Conservation (phyloP, 768 basidiomycete genomes). For the Lactarius pseudohatsudake region DNA sequence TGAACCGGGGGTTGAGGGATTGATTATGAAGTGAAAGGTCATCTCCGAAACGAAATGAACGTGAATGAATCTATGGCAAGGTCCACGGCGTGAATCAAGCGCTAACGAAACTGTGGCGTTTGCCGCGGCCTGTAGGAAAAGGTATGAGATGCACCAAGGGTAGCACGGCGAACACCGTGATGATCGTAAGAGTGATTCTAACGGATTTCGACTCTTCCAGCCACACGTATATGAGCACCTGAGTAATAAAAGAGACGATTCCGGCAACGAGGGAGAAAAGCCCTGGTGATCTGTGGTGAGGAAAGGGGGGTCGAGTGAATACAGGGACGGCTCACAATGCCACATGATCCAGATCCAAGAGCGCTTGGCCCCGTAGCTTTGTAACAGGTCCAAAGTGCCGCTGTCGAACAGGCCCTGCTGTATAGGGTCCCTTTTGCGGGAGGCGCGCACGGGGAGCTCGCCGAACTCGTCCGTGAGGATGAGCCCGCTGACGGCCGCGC, state of each 20-base stretch:
- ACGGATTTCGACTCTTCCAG: conserved; percentile 23
- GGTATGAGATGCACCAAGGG: conserved; percentile 21
- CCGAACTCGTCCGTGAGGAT: conserved; percentile 27
- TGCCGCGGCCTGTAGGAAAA: background rate
- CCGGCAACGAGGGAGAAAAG: conserved; percentile 19
- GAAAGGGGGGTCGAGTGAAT: background rate
- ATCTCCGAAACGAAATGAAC: background rate
- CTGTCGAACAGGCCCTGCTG: conserved; percentile 26
- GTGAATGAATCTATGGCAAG: background rate
- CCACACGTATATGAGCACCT: conserved; percentile 21
- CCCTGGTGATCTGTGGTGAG: conserved; percentile 14
- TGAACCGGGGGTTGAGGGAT: conserved; percentile 1
- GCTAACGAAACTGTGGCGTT: background rate
- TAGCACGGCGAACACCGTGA: conserved; percentile 14
- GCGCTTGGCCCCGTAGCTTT: conserved; percentile 21
- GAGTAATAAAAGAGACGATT: conserved; percentile 6
- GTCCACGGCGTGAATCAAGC: background rate
- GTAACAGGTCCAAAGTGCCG: conserved; percentile 15
- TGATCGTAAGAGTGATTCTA: conserved; percentile 18
- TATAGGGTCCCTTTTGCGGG: conserved; percentile 16
- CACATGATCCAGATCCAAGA: conserved; percentile 26
- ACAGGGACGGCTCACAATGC: background rate
- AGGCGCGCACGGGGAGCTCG: conserved; percentile 25
- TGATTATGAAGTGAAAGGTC: background rate
- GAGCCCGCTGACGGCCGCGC: conserved; percentile 26